Percentiles rank a stretch among this genome's conserved stretches.
Evolutionary conservation across 108 stramenopile genomes (phyloP).

Genomic region (Nitzschia sp.): DNA sequence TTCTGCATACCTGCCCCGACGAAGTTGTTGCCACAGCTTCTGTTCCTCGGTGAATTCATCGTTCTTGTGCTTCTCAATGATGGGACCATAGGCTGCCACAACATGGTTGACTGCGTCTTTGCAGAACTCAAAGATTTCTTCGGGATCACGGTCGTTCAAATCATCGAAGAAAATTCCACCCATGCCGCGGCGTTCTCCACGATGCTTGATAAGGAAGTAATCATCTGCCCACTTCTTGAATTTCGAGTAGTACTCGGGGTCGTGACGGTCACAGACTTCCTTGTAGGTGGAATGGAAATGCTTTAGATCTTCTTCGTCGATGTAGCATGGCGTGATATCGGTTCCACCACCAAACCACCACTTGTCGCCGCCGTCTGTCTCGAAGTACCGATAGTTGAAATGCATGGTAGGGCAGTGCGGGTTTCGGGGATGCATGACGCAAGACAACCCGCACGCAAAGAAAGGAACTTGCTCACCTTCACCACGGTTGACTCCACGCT

Average conservation of each 20-base stretch:
- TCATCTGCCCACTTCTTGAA: slow-evolving; percentile 98
- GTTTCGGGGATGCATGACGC: slow-evolving; percentile 98
- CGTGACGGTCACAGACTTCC: slow-evolving; percentile 93
- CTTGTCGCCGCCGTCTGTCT: slow-evolving; percentile 96
- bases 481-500: slow-evolving; percentile 91
- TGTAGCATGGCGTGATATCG: slow-evolving; percentile 95
- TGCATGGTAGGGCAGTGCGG: slow-evolving; percentile 96
- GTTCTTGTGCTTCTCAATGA: slow-evolving; percentile 85
- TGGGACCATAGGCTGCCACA: slow-evolving; percentile 87
- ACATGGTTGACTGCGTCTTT: slow-evolving; percentile 85
- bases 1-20: slow-evolving; percentile 92
- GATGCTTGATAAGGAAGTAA: slow-evolving; percentile 93
- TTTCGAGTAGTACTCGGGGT: slow-evolving; percentile 88
- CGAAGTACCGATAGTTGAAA: slow-evolving; percentile 99
- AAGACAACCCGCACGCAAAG: slow-evolving; percentile 94
- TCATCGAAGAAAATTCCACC: slow-evolving; percentile 99
- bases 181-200: slow-evolving; percentile 92
- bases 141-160: slow-evolving; percentile 89
- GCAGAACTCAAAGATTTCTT: slow-evolving; percentile 82
- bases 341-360: slow-evolving; percentile 98
- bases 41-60: slow-evolving; percentile 83
- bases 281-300: slow-evolving; percentile 98
- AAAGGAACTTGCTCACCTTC: slow-evolving; percentile 92
- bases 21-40: slow-evolving; percentile 95
- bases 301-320: slow-evolving; percentile 91